Percentiles rank a stretch among this genome's conserved stretches.
Conservation (phyloP, 495 filamentous ascomycete species). For the Penicillium antarcticum region DNA sequence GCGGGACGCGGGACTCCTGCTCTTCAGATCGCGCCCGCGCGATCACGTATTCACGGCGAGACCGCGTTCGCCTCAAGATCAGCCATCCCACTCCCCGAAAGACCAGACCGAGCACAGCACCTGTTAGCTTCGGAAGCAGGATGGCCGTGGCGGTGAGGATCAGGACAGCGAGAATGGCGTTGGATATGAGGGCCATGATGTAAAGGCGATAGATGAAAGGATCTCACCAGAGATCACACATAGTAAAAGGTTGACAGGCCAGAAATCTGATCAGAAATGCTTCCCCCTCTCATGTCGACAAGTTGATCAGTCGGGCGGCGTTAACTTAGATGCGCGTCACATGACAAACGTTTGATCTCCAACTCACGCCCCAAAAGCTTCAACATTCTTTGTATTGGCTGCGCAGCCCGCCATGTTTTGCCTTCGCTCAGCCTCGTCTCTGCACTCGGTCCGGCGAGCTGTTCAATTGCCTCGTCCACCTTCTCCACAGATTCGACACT, state of each 20-base stretch:
- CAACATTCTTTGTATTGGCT: background rate
- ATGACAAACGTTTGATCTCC: slow-evolving; percentile 13
- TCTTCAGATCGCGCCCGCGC: slow-evolving; percentile 59
- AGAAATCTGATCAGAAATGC: slow-evolving; percentile 3
- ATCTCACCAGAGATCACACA: slow-evolving; percentile 17
- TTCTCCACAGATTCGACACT: slow-evolving; percentile 34
- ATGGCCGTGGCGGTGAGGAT: slow-evolving; percentile 33
- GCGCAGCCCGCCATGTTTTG: slow-evolving; percentile 11
- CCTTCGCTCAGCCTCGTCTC: slow-evolving; percentile 7
- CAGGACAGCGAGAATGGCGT: slow-evolving; percentile 30
- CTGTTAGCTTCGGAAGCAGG: slow-evolving; percentile 36
- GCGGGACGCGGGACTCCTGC: slow-evolving; percentile 43
- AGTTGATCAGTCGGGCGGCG: slow-evolving; percentile 14
- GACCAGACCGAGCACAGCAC: slow-evolving; percentile 32
- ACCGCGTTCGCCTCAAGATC: slow-evolving; percentile 62
- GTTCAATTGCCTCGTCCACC: slow-evolving; percentile 10
- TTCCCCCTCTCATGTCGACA: slow-evolving; percentile 18
- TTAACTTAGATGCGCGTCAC: slow-evolving; percentile 27
- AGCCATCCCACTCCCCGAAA: slow-evolving; percentile 58
- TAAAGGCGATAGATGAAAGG: slow-evolving; percentile 2
- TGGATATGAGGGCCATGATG: slow-evolving; percentile 38
- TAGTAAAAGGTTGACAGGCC: slow-evolving; percentile 11
- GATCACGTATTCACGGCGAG: slow-evolving; percentile 59
- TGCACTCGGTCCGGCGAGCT: slow-evolving; percentile 7
- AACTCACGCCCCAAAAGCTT: background rate